Percentiles rank a stretch among this genome's conserved stretches.
Evolutionary conservation across 2,329 filamentous ascomycete genomes (phyloP).

Genomic region (Trichoderma semiorbis): DNA sequence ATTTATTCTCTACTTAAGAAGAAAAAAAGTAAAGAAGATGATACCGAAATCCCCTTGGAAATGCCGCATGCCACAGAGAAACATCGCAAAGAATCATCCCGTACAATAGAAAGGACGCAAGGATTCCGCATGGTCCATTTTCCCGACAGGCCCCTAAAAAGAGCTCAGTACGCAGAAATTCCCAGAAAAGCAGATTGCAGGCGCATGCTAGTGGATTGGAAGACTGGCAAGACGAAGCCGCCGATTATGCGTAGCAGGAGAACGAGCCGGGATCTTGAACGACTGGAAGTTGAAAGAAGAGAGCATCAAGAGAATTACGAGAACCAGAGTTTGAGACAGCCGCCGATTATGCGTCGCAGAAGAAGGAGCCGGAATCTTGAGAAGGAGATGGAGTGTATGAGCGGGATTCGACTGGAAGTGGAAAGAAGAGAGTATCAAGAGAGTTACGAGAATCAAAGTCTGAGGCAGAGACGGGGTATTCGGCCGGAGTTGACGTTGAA

Average conservation of each 20-base stretch:
- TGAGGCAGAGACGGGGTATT: background rate
- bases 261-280: background rate
- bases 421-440: background rate
- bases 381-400: background rate
- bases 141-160: conserved; percentile 24
- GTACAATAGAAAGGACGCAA: conserved; percentile 3
- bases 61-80: too few species aligned
- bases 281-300: background rate
- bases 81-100: background rate
- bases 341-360: background rate
- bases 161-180: conserved; percentile 23
- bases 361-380: background rate
- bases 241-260: background rate
- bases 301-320: background rate
- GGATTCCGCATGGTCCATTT: conserved; percentile 24
- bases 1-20: background rate
- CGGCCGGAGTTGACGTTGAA: background rate
- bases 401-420: background rate
- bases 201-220: background rate
- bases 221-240: background rate
- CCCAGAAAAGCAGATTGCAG: conserved; percentile 26
- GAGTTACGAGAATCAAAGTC: background rate
- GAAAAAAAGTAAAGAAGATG: background rate
- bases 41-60: background rate
- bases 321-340: background rate